Conservation (phyloP, 139 green algal species). For the Auxenochlorella pyrenoidosa region DNA sequence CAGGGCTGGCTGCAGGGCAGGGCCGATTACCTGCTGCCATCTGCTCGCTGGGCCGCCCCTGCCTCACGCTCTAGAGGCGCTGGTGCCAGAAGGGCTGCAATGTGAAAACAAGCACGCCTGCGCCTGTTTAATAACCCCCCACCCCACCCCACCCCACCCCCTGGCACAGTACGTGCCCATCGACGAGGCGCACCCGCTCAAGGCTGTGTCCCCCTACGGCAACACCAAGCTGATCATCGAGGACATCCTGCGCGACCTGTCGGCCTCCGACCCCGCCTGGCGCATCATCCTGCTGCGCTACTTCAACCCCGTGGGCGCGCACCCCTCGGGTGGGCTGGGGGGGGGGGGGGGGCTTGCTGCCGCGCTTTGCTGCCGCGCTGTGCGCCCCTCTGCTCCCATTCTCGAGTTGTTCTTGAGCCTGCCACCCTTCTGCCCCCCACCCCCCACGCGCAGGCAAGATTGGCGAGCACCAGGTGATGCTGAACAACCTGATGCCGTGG, state of each 20-base stretch:
- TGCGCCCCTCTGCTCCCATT: too few relatives aligned
- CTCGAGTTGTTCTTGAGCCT: too few relatives aligned
- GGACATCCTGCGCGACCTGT: conserved; percentile 75
- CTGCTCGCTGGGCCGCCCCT: too few relatives aligned
- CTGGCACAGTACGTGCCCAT: conserved; percentile 77
- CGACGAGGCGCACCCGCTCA: conserved; percentile 85
- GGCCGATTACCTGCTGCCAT: too few relatives aligned
- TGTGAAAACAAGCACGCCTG: too few relatives aligned
- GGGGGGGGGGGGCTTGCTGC: too few relatives aligned
- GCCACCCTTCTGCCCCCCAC: neutral
- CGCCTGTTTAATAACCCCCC: too few relatives aligned
- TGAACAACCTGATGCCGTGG: conserved; percentile 99
- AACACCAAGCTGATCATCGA: conserved; percentile 98
- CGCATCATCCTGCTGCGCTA: conserved; percentile 69
- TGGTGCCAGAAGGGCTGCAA: too few relatives aligned
- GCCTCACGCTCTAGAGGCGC: too few relatives aligned
- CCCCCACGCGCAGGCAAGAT: conserved; percentile 69
- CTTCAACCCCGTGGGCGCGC: conserved; percentile 60
- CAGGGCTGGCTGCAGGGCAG: neutral
- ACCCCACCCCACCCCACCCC: too few relatives aligned
- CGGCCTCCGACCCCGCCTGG: conserved; percentile 79
- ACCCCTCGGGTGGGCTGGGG: conserved; percentile 63
- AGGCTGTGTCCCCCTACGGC: conserved; percentile 92
- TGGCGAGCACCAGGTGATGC: conserved; percentile 96
- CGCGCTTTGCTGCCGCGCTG: too few relatives aligned